Conservation (phyloP, 208 protist species). For the Entamoeba histolytica region DNA sequence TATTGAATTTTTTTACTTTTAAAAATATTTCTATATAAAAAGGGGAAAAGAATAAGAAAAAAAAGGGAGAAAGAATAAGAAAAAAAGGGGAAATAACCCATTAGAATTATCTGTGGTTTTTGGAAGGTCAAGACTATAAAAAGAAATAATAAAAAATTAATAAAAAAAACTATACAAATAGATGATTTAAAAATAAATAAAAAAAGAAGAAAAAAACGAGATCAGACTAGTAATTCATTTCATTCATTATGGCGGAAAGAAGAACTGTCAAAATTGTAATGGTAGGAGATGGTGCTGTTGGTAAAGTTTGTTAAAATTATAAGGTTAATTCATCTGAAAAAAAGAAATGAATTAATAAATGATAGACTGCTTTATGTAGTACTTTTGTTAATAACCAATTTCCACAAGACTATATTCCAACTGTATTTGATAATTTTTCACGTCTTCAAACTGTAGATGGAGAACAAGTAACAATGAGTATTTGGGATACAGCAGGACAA, state of each 20-base stretch:
- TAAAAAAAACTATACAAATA: too few relatives aligned
- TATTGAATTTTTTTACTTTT: too few relatives aligned
- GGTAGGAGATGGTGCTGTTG: conserved; percentile 17
- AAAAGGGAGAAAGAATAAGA: too few relatives aligned
- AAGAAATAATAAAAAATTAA: too few relatives aligned
- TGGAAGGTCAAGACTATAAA: too few relatives aligned
- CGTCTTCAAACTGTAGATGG: conserved; percentile 10
- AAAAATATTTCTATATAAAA: too few relatives aligned
- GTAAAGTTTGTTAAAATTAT: not conserved
- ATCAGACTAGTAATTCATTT: not conserved
- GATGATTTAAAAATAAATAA: too few relatives aligned
- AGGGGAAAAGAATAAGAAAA: too few relatives aligned
- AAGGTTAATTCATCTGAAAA: not conserved
- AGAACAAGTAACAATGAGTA: not conserved
- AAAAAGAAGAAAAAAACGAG: not conserved
- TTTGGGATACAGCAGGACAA: conserved; percentile 36
- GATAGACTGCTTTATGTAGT: conserved; percentile 9
- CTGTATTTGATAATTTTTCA: conserved; percentile 32
- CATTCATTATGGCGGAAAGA: not conserved
- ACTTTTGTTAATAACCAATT: conserved; percentile 13
- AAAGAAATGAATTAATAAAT: too few relatives aligned
- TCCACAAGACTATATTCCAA: conserved; percentile 12
- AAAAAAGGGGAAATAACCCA: too few relatives aligned
- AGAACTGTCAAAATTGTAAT: conserved; percentile 6
- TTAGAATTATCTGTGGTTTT: too few relatives aligned